Evolutionary conservation across 306 rosid genomes (phyloP), one percentile per base, ranked within the genome.

Genomic region (Crotalaria pallida): DNA sequence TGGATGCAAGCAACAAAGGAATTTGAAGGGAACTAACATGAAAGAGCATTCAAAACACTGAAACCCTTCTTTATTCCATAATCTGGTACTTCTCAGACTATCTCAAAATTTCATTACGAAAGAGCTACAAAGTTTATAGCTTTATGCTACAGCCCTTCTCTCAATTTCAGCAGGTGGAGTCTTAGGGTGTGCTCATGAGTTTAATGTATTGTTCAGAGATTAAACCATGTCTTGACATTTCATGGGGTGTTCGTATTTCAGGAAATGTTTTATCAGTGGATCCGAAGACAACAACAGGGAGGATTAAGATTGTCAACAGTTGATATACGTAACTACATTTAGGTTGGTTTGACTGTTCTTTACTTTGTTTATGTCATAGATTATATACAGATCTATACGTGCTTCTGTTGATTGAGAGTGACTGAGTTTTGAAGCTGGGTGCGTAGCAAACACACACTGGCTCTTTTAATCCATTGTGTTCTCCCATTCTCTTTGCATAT

Each of bases 221-320:
- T 36, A 36, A 36, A 36, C 8, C 19, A 7, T 49, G 10, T 65
- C 21, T 27, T 38, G 31, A 33, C 36, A 67, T 45, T 71, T 71
- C 4, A n/a, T 71, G 19, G 3, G 47, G 7, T 62, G 57, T 51
- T 29, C 0, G 68, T 72, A 66, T 82, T 65, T 77, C 83, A 92
- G 97, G 97, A 92, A 50, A 89, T 88, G 44, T 86, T 92, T 19
- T 81, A 82, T 84, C 93, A 88, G 67, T 92, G 97, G 96, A 85
- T 92, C 48, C 45, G 79, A 81, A 84, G 96, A 64, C 91, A 92
- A 40, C 88, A 92, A 77, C 93, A 92, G 47, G 89, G 78, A 61
- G 97, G 91, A 73, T 87, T 93, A 38, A 85, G 93, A 74, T 84
- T 89, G 76, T 68, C 83, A 45, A 82, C 88, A 12, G 71, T 71